Conservation (phyloP, 1,139 yeast genomes). For the Kodamaea derodonti region DNA sequence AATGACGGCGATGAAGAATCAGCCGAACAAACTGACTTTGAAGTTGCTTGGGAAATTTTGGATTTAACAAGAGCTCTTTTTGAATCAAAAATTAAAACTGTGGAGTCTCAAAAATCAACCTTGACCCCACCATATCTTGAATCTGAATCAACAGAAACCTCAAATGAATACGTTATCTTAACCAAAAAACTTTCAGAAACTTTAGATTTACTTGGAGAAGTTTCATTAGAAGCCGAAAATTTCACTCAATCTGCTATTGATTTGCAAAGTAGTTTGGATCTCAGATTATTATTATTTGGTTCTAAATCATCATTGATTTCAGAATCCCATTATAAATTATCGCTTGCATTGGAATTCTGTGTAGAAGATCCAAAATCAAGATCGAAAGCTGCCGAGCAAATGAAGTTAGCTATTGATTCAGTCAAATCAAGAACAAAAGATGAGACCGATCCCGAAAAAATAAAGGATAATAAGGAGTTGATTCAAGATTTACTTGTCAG, state of each 20-base stretch:
- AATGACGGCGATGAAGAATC: constrained; percentile 30
- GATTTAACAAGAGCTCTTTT: constrained; percentile 71
- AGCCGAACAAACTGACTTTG: constrained; percentile 69
- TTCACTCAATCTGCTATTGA: constrained; percentile 74
- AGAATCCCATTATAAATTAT: constrained; percentile 78
- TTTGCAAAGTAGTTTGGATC: constrained; percentile 50
- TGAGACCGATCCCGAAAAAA: constrained; percentile 29
- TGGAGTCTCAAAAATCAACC: constrained; percentile 12
- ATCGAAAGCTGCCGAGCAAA: constrained; percentile 53
- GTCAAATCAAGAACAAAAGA: constrained; percentile 41
- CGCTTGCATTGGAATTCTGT: constrained; percentile 73
- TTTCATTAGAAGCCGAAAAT: constrained; percentile 81
- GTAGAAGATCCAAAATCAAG: constrained; percentile 49
- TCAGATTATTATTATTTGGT: constrained; percentile 51
- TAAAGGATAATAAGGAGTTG: constrained; percentile 47
- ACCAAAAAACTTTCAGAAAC: constrained; percentile 66
- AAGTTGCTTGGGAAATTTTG: constrained; percentile 81
- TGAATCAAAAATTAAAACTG: constrained; percentile 38
- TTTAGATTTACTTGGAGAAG: constrained; percentile 82
- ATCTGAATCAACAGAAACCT: constrained; percentile 29
- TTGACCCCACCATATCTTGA: constrained; percentile 29
- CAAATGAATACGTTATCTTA: constrained; percentile 31
- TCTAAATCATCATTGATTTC: constrained; percentile 57
- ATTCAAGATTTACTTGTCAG: constrained; percentile 50
- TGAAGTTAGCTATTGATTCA: constrained; percentile 58